Evolutionary conservation across 176 grass and related monocot species (phyloP).

Genomic region (Eragrostis curvula): DNA sequence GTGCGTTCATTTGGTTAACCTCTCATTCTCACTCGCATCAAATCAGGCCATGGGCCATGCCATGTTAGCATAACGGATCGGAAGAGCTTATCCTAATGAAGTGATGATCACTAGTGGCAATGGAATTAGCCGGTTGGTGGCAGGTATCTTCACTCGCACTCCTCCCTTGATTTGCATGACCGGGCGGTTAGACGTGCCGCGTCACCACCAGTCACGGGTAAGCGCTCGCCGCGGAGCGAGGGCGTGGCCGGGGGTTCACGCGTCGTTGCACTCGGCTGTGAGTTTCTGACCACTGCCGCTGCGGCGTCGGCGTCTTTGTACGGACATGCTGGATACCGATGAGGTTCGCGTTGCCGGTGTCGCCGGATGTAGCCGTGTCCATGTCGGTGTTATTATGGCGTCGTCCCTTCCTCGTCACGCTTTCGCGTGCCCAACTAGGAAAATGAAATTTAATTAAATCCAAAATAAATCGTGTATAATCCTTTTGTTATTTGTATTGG

Average conservation of each 20-base stretch:
- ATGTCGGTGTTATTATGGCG: neutral
- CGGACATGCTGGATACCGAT: neutral
- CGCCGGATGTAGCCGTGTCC: too few species aligned
- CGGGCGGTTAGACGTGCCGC: too few species aligned
- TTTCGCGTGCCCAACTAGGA: neutral
- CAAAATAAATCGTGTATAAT: too few species aligned
- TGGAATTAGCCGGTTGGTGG: too few species aligned
- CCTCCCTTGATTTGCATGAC: too few species aligned
- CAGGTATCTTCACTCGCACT: too few species aligned
- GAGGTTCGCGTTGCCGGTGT: neutral
- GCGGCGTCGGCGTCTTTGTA: neutral
- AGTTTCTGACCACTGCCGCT: neutral
- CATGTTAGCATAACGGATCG: neutral
- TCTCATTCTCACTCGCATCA: neutral
- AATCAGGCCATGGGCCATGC: neutral
- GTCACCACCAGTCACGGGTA: too few species aligned
- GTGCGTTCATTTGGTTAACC: slow-evolving; percentile 8
- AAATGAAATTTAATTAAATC: neutral
- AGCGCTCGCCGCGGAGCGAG: too few species aligned
- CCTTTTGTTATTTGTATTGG: neutral
- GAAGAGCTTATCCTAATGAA: neutral
- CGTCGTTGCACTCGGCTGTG: neutral
- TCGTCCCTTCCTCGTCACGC: neutral
- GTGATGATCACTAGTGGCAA: neutral
- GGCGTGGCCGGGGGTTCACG: too few species aligned